Conservation (phyloP, 2,329 filamentous ascomycete species). For the Rhynchosporium secalis region DNA sequence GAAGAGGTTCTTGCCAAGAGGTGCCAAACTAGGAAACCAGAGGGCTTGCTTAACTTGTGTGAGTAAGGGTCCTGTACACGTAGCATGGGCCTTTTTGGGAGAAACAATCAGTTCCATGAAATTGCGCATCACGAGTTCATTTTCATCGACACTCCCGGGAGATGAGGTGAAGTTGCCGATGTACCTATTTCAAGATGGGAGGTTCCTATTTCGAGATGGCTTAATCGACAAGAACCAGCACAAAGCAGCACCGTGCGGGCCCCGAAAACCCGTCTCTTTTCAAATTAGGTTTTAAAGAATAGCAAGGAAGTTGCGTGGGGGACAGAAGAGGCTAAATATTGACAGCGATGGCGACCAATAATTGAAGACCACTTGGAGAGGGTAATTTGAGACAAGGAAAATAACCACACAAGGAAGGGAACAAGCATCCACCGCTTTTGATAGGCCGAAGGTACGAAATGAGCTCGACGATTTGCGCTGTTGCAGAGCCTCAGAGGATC, state of each 20-base stretch:
- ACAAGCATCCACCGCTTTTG: background rate
- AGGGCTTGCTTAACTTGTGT: background rate
- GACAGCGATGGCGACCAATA: background rate
- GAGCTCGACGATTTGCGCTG: background rate
- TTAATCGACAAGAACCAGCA: background rate
- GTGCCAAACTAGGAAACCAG: too few species aligned
- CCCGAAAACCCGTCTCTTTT: background rate
- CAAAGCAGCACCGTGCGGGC: background rate
- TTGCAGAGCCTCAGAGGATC: conserved; percentile 12
- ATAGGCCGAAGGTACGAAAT: conserved; percentile 9
- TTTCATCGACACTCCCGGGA: conserved; percentile 4
- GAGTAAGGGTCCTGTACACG: too few species aligned
- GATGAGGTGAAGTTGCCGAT: background rate
- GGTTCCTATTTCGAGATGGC: background rate
- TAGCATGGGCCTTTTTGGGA: too few species aligned
- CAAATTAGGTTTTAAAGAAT: too few species aligned
- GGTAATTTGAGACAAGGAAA: background rate
- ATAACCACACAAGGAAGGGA: background rate
- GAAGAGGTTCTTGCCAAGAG: background rate
- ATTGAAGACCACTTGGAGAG: background rate
- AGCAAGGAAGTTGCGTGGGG: background rate
- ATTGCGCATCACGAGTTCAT: background rate
- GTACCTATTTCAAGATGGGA: background rate
- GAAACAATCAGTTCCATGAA: background rate
- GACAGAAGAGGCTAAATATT: background rate